Conservation (phyloP, 2,329 filamentous ascomycete genomes). For the Ophiostoma montium region DNA sequence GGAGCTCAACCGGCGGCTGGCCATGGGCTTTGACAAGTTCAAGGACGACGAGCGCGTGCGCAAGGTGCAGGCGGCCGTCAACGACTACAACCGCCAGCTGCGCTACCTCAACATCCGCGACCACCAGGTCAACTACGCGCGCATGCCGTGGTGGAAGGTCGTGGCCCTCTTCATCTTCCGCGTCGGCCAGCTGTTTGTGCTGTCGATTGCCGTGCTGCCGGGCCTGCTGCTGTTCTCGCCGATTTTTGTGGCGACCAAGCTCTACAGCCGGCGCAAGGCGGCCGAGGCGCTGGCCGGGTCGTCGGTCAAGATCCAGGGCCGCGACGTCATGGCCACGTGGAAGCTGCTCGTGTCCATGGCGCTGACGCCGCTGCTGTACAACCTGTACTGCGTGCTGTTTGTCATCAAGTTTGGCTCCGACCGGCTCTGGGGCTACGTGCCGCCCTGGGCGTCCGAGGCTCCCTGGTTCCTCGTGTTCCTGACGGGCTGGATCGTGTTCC, state of each 20-base stretch:
- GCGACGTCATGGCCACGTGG: constrained; percentile 88
- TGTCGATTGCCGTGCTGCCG: constrained; percentile 71
- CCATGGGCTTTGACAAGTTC: constrained; percentile 83
- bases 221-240: constrained; percentile 79
- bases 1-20: constrained; percentile 81
- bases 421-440: constrained; percentile 68
- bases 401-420: constrained; percentile 69
- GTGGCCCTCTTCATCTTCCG: constrained; percentile 68
- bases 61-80: constrained; percentile 58
- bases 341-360: constrained; percentile 81
- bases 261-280: constrained; percentile 70
- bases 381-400: constrained; percentile 62
- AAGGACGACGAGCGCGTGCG: constrained; percentile 81
- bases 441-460: constrained; percentile 44
- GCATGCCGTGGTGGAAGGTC: constrained; percentile 64
- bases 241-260: constrained; percentile 71
- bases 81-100: constrained; percentile 75
- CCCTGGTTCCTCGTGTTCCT: constrained; percentile 59
- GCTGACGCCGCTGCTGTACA: constrained; percentile 68
- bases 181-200: constrained; percentile 58
- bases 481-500: constrained; percentile 66
- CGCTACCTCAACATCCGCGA: constrained; percentile 78
- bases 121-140: constrained; percentile 87
- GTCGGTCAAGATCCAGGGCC: constrained; percentile 75
- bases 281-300: constrained; percentile 72